Evolutionary conservation across 2,329 filamentous ascomycete species (phyloP).

Genomic region (Karstenula rhodostoma): DNA sequence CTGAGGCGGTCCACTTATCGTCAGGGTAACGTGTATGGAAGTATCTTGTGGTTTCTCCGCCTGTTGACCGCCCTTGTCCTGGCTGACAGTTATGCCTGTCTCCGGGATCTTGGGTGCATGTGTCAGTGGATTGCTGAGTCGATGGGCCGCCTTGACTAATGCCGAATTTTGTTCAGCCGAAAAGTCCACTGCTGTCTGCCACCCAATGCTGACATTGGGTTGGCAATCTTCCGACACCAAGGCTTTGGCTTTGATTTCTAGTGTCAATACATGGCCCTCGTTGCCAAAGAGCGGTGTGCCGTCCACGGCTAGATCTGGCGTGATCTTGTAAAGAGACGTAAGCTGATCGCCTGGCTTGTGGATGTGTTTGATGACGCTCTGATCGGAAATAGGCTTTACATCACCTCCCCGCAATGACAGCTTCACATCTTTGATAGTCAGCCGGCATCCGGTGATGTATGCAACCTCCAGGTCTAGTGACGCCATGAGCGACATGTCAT

Average conservation of each 20-base stretch:
- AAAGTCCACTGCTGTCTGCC: constrained; percentile 75
- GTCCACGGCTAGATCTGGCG: constrained; percentile 52
- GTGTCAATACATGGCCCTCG: constrained; percentile 57
- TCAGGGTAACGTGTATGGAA: constrained; percentile 77
- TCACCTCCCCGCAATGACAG: constrained; percentile 66
- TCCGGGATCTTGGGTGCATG: constrained; percentile 32
- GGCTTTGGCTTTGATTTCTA: constrained; percentile 68
- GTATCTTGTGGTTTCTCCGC: constrained; percentile 37
- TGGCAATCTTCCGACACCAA: constrained; percentile 65
- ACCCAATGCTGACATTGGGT: constrained; percentile 70
- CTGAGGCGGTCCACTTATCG: constrained; percentile 69
- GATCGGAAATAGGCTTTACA: constrained; percentile 59
- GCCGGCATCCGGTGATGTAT: constrained; percentile 71
- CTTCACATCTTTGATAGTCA: constrained; percentile 67
- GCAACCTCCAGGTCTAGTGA: constrained; percentile 79
- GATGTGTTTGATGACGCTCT: constrained; percentile 63
- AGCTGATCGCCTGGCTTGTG: constrained; percentile 78
- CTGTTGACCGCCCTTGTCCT: constrained; percentile 29
- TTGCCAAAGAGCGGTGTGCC: constrained; percentile 56
- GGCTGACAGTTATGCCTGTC: constrained; percentile 39
- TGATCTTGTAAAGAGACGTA: constrained; percentile 75
- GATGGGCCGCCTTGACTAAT: constrained; percentile 40
- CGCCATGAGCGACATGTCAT: constrained; percentile 65
- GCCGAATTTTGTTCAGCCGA: constrained; percentile 57
- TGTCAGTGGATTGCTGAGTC: constrained; percentile 36